Base-by-base conservation (phyloP, 805 yeast genomes). In the Kazachstania viticola region DNA sequence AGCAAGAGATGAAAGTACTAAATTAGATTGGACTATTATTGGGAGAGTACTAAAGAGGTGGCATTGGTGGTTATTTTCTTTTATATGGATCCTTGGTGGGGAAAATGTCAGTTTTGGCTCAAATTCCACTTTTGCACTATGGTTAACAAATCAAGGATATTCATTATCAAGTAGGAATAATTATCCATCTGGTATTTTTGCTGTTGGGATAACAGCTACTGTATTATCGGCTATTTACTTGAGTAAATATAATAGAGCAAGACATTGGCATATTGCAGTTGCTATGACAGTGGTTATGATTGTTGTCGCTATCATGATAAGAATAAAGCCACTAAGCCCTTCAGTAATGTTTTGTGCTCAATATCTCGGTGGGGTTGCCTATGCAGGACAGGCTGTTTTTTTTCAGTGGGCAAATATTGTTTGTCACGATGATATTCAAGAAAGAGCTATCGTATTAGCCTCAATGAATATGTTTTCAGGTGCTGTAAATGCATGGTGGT, bases 401-500 rank as follows among this genome's bases (percentile, higher is more conserved):
- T 69, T 75, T 31, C 70, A 79, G 0, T 74, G 80, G 79, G 77
- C 77, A 3, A 73, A 74, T 41, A 58, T 70, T 29, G 69, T 71
- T 1, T 70, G 76, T 38, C 62, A 67, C 21, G 62, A 69, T 38
- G 82, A 76, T 48, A 49, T 71, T 17, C 73, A 75, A 55, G 78
- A 72, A 44, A 61, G 81, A 45, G 78, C 81, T 0, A 59, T 75
- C 29, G 76, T 73, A 1, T 55, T 75, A 30, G 81, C 77, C 0
- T 71, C 76, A 0, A 73, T 73, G 78, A 73, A 73, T 49, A 71
- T 72, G 75, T 71, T 71, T 49, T 66, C 73, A 18, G 67, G 70
- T 42, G 74, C 76, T 2, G 72, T 73, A 7, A 73, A 72, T 46
- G 75, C 78, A 2, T 73, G 79, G 79, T 73, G 78, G 76, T 61